Percentiles rank a stretch among this genome's conserved stretches.
Evolutionary conservation across 305 asterid genomes (phyloP).

Genomic region (Solanum hybrid): DNA sequence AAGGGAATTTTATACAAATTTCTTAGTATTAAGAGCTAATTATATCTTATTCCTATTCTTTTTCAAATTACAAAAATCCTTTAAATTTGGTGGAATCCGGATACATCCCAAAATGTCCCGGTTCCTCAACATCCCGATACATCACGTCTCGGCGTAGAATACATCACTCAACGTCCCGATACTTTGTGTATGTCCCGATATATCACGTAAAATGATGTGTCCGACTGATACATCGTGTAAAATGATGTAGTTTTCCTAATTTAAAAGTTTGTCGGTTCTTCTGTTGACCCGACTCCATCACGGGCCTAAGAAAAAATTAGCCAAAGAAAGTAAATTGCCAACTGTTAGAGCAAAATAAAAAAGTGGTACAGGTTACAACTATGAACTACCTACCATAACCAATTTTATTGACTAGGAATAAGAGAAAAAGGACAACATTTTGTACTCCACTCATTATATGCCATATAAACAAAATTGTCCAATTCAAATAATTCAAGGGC

Average conservation of each 20-base stretch:
- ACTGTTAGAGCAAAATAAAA: too few species aligned
- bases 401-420: not conserved
- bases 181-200: too few species aligned
- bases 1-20: too few species aligned
- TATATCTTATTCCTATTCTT: too few species aligned
- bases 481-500: not conserved
- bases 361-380: not conserved
- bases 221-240: too few species aligned
- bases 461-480: not conserved
- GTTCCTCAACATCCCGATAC: too few species aligned
- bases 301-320: not conserved
- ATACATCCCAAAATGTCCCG: too few species aligned
- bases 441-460: not conserved
- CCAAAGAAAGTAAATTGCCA: not conserved
- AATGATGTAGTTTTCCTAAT: too few species aligned
- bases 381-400: not conserved
- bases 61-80: too few species aligned
- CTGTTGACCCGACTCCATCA: not conserved
- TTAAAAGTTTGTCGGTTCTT: not conserved
- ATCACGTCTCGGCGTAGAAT: too few species aligned
- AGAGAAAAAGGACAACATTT: not conserved
- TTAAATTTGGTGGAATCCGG: not conserved
- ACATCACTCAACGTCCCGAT: not conserved
- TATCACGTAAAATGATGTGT: not conserved
- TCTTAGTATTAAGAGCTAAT: too few species aligned